Evolutionary conservation across 169 alveolate genomes (phyloP), one percentile per base, ranked within the genome.

Genomic region (Blepharisma undulans): DNA sequence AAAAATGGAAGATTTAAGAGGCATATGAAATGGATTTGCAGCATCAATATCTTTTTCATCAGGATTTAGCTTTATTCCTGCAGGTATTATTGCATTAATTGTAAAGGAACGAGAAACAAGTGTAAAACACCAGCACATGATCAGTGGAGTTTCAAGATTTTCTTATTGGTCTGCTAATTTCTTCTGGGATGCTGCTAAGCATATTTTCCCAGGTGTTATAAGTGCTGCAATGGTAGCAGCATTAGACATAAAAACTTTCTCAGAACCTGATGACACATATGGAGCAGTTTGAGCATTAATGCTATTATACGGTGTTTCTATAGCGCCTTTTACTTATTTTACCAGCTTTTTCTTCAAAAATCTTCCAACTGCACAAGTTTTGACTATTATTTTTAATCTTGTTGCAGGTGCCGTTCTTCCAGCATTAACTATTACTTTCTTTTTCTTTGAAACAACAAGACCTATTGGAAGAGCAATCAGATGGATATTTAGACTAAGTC

Each of bases 261-360:
- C 72, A 34, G 82, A 22, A n/a, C 80, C 89, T 72, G 71, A 21
- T 74, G 8, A 92, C 29, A 22, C 79, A 84, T 81, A 80, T 84
- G 82, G 94, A 84, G n/a, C 78, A 77, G 19, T 93, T 1, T 92
- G 96, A 94, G 76, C 93, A 0, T 82, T 93, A 7, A 81, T 96
- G 82, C 81, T 94, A 12, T 60, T 96, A 1, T 94, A 88, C 76
- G 96, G 97, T n/a, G 61, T 90, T 79, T 93, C 93, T n/a, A 84
- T 94, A 4, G 92, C 92, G 3, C 95, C 96, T 10, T 94, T 93
- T 66, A 94, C 95, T 19, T 96, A 96, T 84, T 88, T 87, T 0
- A 90, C 84, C 25, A 87, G 95, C 34, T 94, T 92, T 90, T 61
- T 93, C 19, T 96, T 96, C 60, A 82, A 84, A 66, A 74, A 85